These are phyloP conservation scores for Juncus inflexus DNA, from an alignment of 176 grass and related monocot genomes.

Conservation along the genomic window DNA sequence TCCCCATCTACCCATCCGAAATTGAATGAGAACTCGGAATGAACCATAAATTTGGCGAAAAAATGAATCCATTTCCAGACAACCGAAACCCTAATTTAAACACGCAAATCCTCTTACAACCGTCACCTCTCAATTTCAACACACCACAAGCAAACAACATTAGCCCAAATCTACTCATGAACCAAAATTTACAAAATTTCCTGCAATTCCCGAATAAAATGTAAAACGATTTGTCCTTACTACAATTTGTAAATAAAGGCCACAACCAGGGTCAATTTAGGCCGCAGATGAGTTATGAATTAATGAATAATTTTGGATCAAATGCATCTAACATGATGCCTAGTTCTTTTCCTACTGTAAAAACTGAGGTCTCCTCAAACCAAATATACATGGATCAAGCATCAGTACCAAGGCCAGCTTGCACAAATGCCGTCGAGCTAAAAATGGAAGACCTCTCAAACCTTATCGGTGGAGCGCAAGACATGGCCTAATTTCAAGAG, in stretches of 20 bases:
- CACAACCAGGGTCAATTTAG: conserved; percentile 16
- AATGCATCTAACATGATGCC: conserved; percentile 15
- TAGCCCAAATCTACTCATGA: conserved; percentile 12
- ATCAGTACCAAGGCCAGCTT: too few species aligned
- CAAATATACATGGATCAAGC: too few species aligned
- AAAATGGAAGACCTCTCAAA: too few species aligned
- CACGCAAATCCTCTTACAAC: conserved; percentile 26
- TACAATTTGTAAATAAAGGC: conserved; percentile 15
- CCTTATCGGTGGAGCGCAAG: too few species aligned
- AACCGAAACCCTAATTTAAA: background rate
- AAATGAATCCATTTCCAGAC: conserved; percentile 22
- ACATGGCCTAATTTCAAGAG: too few species aligned
- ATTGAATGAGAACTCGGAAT: conserved; percentile 41
- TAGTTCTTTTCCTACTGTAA: conserved; percentile 16
- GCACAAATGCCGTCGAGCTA: too few species aligned
- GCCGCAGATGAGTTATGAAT: conserved; percentile 15
- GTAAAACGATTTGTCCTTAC: conserved; percentile 16
- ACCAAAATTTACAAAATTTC: conserved; percentile 19
- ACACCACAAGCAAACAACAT: conserved; percentile 3
- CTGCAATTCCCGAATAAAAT: conserved; percentile 18
- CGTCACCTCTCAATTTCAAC: conserved; percentile 24
- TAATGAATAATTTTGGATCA: conserved; percentile 10
- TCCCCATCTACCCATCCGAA: conserved; percentile 52
- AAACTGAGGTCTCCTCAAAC: background rate
- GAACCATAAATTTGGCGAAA: conserved; percentile 25